Evolutionary conservation across 2,329 filamentous ascomycete species (phyloP).

Genomic region (Colletotrichum simmondsii): DNA sequence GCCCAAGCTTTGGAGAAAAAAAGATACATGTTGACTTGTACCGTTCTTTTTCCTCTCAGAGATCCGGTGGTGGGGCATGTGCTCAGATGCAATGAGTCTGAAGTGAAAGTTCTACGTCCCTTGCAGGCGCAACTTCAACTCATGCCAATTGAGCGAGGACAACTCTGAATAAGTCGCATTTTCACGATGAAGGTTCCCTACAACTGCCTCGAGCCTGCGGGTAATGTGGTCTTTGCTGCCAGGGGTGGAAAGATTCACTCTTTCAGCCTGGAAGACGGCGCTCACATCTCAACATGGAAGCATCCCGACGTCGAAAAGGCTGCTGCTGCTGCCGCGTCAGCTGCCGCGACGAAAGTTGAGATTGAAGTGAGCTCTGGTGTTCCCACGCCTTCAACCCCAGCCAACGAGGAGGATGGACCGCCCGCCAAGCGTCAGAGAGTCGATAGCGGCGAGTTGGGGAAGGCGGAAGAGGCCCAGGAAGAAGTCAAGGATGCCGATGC

Average conservation of each 20-base stretch:
- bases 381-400: constrained; percentile 9
- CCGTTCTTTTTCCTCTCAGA: constrained; percentile 50
- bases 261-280: constrained; percentile 69
- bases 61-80: constrained; percentile 7
- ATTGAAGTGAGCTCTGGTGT: constrained; percentile 40
- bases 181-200: constrained; percentile 67
- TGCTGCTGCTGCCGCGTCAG: constrained; percentile 36
- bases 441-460: constrained; percentile 45
- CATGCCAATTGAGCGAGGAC: constrained; percentile 5
- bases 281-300: constrained; percentile 71
- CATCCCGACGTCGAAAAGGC: constrained; percentile 54
- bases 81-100: constrained; percentile 3
- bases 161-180: not conserved
- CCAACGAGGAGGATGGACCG: constrained; percentile 41
- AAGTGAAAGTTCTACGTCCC: constrained; percentile 26
- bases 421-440: constrained; percentile 56
- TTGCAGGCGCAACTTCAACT: not conserved
- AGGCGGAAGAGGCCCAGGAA: constrained; percentile 42
- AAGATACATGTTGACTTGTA: constrained; percentile 47
- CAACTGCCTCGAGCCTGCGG: constrained; percentile 67
- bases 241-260: constrained; percentile 78
- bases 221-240: constrained; percentile 75
- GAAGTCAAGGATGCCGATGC: constrained; percentile 36
- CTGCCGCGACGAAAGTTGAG: constrained; percentile 39
- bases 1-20: constrained; percentile 22